Conservation (phyloP, 2,329 filamentous ascomycete genomes). For the Fonsecaea nubica region DNA sequence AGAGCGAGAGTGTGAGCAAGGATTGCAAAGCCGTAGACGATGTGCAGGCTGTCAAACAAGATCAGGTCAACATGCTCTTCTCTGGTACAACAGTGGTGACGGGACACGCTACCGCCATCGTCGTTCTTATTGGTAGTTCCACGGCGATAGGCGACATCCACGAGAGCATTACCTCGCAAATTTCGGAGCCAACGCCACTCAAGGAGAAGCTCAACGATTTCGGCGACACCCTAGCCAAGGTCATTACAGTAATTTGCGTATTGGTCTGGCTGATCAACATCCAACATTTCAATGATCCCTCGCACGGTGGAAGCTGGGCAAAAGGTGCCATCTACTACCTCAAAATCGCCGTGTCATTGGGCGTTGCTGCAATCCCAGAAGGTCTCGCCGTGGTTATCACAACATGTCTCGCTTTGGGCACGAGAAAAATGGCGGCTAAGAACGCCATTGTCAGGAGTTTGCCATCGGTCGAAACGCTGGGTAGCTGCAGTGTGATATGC, state of each 20-base stretch:
- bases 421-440: constrained; percentile 97
- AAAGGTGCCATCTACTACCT: constrained; percentile 99
- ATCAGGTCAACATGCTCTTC: constrained; percentile 97
- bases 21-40: constrained; percentile 74
- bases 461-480: constrained; percentile 95
- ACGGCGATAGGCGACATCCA: constrained; percentile 99
- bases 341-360: constrained; percentile 97
- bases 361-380: constrained; percentile 68
- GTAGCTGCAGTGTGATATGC: constrained; percentile 99
- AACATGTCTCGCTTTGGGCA: constrained; percentile 95
- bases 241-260: constrained; percentile 95
- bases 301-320: constrained; percentile 89
- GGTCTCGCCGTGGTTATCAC: constrained; percentile 98
- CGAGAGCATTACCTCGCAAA: constrained; percentile 97
- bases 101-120: constrained; percentile 87
- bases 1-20: constrained; percentile 96
- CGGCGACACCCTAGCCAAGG: constrained; percentile 93
- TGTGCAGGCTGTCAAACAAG: constrained; percentile 88
- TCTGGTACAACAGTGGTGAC: constrained; percentile 97
- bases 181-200: constrained; percentile 93
- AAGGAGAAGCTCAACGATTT: constrained; percentile 99
- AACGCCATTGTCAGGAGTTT: constrained; percentile 96
- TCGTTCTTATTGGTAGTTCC: constrained; percentile 84
- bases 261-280: constrained; percentile 99
- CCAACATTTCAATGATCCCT: constrained; percentile 92